Evolutionary conservation across 352 stramenopile species (phyloP).

Genomic region (Paralagenidium karlingii): DNA sequence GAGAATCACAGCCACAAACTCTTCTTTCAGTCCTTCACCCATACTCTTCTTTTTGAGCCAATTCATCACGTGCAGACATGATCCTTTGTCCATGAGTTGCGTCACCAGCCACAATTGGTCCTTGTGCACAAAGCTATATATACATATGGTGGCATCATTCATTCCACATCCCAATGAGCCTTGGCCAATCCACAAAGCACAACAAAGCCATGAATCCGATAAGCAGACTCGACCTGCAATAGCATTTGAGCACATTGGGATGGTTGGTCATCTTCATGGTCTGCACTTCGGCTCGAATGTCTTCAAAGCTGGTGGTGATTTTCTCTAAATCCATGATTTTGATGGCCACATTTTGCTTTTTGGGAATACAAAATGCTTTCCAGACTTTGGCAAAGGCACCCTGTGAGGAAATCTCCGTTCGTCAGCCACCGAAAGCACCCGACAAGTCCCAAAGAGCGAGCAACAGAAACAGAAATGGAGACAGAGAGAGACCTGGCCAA

Average conservation of each 20-base stretch:
- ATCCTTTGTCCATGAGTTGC: conserved; percentile 99
- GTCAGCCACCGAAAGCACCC: neutral
- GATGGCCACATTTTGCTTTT: conserved; percentile 88
- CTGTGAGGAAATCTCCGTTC: conserved; percentile 17
- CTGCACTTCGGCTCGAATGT: conserved; percentile 91
- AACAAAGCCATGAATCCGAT: neutral
- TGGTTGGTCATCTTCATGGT: conserved; percentile 98
- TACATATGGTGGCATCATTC: neutral
- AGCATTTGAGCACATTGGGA: conserved; percentile 96
- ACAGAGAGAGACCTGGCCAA: conserved; percentile 44
- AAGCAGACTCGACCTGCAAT: conserved; percentile 82
- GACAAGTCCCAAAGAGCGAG: neutral
- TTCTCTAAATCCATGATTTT: conserved; percentile 99
- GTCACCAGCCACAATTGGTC: conserved; percentile 98
- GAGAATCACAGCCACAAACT: conserved; percentile 96
- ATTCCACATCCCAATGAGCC: no score
- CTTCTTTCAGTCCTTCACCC: conserved; percentile 85
- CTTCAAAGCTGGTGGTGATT: conserved; percentile 92
- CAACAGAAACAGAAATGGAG: neutral
- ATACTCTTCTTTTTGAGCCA: conserved; percentile 83
- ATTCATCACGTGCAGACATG: conserved; percentile 96
- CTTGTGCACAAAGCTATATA: conserved; percentile 90
- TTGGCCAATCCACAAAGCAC: neutral
- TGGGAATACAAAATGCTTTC: conserved; percentile 86
- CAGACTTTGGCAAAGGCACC: conserved; percentile 98